These are phyloP conservation scores for Prunus fruticosa DNA, from an alignment of 306 rosid species.

Conservation along the genomic window DNA sequence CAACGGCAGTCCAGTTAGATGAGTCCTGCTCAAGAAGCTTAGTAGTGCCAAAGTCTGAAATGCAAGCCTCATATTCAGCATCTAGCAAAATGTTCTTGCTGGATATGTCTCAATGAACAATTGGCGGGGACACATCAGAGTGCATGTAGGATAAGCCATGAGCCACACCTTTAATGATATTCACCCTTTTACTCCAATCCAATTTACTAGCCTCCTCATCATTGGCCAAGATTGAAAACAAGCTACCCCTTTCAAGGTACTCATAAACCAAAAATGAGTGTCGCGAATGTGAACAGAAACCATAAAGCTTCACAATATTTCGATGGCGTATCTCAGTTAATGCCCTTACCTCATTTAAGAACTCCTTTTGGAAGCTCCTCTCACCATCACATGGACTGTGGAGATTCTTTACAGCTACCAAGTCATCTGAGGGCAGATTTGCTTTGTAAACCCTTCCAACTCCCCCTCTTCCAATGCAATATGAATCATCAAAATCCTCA, in stretches of 20 bases:
- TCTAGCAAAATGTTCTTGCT: slow-evolving; percentile 41
- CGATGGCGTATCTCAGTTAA: slow-evolving; percentile 19
- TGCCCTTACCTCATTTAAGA: slow-evolving; percentile 25
- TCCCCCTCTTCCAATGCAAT: slow-evolving; percentile 39
- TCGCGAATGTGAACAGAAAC: slow-evolving; percentile 24
- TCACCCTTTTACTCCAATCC: slow-evolving; percentile 30
- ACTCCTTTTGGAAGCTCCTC: slow-evolving; percentile 9
- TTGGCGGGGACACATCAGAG: slow-evolving; percentile 13
- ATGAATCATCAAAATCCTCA: slow-evolving; percentile 19
- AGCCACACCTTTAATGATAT: slow-evolving; percentile 32
- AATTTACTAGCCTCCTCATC: slow-evolving; percentile 21
- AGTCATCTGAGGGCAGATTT: slow-evolving; percentile 19
- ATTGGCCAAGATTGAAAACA: slow-evolving; percentile 18
- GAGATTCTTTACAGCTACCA: slow-evolving; percentile 41
- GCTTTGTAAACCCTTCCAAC: slow-evolving; percentile 37
- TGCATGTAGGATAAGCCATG: slow-evolving; percentile 40
- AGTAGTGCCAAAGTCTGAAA: slow-evolving; percentile 38
- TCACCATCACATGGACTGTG: slow-evolving; percentile 5
- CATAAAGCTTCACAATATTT: slow-evolving; percentile 31
- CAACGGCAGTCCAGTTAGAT: slow-evolving; percentile 38
- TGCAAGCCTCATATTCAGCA: slow-evolving; percentile 30
- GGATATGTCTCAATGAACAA: slow-evolving; percentile 39
- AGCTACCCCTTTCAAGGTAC: slow-evolving; percentile 38
- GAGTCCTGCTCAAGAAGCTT: slow-evolving; percentile 27
- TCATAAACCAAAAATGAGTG: slow-evolving; percentile 33